A percentile compares a stretch with the other conserved stretches of the same genome.
Conservation (phyloP, 805 yeast species). For the Clavispora fructus region DNA sequence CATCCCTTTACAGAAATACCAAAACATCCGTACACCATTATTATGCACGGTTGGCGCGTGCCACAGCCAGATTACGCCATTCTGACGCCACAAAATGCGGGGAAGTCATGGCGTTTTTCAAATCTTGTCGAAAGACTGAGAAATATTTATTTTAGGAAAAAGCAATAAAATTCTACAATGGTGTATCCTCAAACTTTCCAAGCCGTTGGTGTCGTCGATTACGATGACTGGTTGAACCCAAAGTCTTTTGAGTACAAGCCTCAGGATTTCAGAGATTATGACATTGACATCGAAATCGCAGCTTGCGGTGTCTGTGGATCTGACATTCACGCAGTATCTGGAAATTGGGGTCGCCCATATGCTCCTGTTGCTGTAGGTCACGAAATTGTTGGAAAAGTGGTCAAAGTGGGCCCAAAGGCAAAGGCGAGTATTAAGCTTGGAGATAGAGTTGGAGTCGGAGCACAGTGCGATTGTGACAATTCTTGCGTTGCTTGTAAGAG, state of each 20-base stretch:
- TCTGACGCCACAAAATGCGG: neutral
- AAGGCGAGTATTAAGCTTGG: constrained; percentile 46
- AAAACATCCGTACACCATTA: no score
- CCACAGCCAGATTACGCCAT: neutral
- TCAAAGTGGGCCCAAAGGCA: constrained; percentile 14
- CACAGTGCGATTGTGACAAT: constrained; percentile 33
- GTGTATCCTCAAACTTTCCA: constrained; percentile 15
- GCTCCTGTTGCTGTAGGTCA: constrained; percentile 23
- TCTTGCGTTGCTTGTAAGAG: constrained; percentile 10
- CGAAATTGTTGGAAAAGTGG: constrained; percentile 19
- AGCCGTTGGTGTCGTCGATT: constrained; percentile 14
- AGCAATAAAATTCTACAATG: neutral
- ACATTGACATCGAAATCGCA: constrained; percentile 13
- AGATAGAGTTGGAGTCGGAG: constrained; percentile 79
- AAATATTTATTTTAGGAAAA: no score
- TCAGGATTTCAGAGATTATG: constrained; percentile 15
- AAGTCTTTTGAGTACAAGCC: constrained; percentile 13
- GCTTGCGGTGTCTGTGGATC: constrained; percentile 47
- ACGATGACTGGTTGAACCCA: constrained; percentile 16
- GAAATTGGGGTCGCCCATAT: constrained; percentile 43
- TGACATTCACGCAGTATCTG: constrained; percentile 49
- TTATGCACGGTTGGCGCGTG: no score
- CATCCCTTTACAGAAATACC: no score
- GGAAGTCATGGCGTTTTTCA: no score
- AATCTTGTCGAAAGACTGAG: no score